Base-by-base conservation (phyloP, 2,329 filamentous ascomycete genomes). In the Colletotrichum acutatum region DNA sequence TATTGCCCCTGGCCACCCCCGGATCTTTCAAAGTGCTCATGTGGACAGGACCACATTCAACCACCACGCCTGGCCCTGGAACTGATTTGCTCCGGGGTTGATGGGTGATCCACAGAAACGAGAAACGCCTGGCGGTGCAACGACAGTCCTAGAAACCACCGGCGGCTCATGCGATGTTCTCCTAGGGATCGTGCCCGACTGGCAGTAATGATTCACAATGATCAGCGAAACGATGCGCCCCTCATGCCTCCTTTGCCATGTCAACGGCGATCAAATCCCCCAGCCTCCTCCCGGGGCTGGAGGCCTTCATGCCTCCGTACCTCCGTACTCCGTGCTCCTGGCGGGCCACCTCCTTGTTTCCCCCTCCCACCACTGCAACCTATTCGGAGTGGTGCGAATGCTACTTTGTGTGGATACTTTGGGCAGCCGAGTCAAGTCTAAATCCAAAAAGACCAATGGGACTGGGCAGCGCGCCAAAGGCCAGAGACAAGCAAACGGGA, bases 151-250 rank as follows among this genome's bases (percentile, higher is more conserved):
- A 59, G 30, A 63, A 68, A 37, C n/a, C 57, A n/a, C 26, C 30
- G 26, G 46, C 34, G 54, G 54, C 66, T 61, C 54, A 57, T 65
- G 60, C 66, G 42, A 49, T n/a, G 32, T 37, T n/a, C 22, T 9
- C 28, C 37, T 24, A 28, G 49, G 30, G 7, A 52, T 52, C 52
- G 53, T 58, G 53, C 26, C 42, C 60, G 37, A 24, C 28, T 22
- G 46, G 49, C 24, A 22, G 12, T 9, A 46, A 16, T 28, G 53
- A 56, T 54, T 69, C 66, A 54, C 16, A 24, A 14, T 42, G 61
- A 70, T 65, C 66, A 24, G 14, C 66, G 54, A 69, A 72, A 60
- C 70, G 60, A 57, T 59, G 26, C 9, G 54, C 26, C 56, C 42
- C 65, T 62, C 61, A 32, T 26, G 49, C 60, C 30, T 22, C 52